These are phyloP conservation scores for Falciphora oryzae DNA, from an alignment of 2,329 filamentous ascomycete species.

Conservation along the genomic window DNA sequence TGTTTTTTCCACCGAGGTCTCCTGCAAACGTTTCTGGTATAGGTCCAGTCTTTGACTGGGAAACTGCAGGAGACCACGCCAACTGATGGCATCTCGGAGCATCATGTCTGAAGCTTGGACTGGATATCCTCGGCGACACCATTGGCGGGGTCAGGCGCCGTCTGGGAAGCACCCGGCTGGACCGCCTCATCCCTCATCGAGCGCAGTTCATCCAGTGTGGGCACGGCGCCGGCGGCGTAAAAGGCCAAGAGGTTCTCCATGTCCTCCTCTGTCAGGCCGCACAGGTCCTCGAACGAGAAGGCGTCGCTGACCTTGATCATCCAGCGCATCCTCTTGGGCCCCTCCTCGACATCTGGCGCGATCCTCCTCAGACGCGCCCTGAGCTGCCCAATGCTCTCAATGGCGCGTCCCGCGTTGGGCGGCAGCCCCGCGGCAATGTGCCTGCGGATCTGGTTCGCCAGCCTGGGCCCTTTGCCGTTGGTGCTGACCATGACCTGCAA, in stretches of 20 bases:
- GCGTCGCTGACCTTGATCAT: slow-evolving; percentile 89
- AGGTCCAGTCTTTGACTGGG: no score
- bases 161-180: neutral
- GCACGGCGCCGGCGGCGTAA: slow-evolving; percentile 55
- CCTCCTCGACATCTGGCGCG: slow-evolving; percentile 66
- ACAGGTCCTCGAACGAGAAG: slow-evolving; percentile 80
- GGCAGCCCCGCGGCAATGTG: slow-evolving; percentile 76
- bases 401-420: slow-evolving; percentile 74
- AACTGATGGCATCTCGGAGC: no score
- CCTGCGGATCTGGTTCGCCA: slow-evolving; percentile 80
- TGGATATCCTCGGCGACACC: neutral
- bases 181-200: slow-evolving; percentile 38
- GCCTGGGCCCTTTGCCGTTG: slow-evolving; percentile 88
- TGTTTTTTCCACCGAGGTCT: no score
- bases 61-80: no score
- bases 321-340: slow-evolving; percentile 89
- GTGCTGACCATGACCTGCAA: slow-evolving; percentile 98
- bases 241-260: slow-evolving; percentile 79
- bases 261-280: slow-evolving; percentile 72
- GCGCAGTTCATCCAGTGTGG: slow-evolving; percentile 47
- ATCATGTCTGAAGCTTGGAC: slow-evolving; percentile 4
- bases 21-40: no score
- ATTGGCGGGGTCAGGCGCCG: neutral
- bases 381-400: slow-evolving; percentile 75
- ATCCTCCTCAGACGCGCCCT: slow-evolving; percentile 72